Percentiles rank a stretch among this genome's conserved stretches.
phyloP scores from a whole-genome alignment of 1,284 basidiomycete genomes.

The Mycena citricolor region DNA sequence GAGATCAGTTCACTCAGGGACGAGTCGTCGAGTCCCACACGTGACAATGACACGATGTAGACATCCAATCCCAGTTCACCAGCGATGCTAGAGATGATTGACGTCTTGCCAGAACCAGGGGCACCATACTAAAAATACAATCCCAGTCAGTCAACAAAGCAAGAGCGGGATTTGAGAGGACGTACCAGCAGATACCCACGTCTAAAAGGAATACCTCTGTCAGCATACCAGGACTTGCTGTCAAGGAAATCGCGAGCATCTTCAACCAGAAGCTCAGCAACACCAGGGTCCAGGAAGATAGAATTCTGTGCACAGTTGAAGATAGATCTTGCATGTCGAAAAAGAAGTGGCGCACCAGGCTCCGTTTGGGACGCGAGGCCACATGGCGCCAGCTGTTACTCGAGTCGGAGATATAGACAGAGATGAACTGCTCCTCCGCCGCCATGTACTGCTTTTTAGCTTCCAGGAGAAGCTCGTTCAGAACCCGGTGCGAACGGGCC shows the following conservation, averaged over 20 bases:
- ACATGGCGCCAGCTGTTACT: slow-evolving; percentile 53
- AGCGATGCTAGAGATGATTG: slow-evolving; percentile 72
- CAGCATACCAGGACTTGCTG: slow-evolving; percentile 67
- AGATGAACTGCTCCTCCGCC: slow-evolving; percentile 52
- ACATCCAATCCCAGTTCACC: slow-evolving; percentile 75
- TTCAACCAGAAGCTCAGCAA: slow-evolving; percentile 60
- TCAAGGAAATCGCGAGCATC: slow-evolving; percentile 68
- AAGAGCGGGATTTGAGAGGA: slow-evolving; percentile 1
- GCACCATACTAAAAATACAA: slow-evolving; percentile 53
- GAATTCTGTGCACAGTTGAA: slow-evolving; percentile 45
- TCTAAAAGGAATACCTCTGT: slow-evolving; percentile 71
- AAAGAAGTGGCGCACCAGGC: slow-evolving; percentile 1
- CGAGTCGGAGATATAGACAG: slow-evolving; percentile 52
- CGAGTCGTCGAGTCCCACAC: slow-evolving; percentile 68
- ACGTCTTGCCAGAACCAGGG: slow-evolving; percentile 76
- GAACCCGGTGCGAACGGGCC: slow-evolving; percentile 43
- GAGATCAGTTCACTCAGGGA: slow-evolving; percentile 59
- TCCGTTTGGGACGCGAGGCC: slow-evolving; percentile 58
- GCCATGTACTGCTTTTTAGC: slow-evolving; percentile 54
- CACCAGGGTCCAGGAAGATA: slow-evolving; percentile 65
- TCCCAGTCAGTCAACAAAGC: background rate
- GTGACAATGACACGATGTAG: slow-evolving; percentile 73
- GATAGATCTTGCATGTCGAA: accelerated
- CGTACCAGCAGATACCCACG: slow-evolving; percentile 67
- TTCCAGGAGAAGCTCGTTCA: slow-evolving; percentile 53